Conservation (phyloP, 164 flowering plant species). For the Piper longum region DNA sequence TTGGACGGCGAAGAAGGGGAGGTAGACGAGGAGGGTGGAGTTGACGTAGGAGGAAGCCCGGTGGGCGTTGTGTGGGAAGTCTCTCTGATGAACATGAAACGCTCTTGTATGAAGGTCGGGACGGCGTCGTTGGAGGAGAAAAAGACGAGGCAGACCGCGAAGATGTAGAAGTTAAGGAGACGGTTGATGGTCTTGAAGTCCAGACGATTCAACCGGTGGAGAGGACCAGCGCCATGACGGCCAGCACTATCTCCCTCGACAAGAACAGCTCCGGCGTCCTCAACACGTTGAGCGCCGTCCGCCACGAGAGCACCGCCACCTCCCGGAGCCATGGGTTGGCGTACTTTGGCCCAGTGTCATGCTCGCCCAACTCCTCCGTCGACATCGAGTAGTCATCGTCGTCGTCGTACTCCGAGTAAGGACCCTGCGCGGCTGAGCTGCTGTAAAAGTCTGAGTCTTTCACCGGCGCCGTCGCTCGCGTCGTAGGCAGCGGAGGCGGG, state of each 20-base stretch:
- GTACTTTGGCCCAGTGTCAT: slow-evolving; percentile 33
- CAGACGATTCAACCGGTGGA: slow-evolving; percentile 18
- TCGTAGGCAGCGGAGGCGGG: background rate
- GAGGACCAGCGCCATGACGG: slow-evolving; percentile 57
- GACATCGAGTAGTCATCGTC: slow-evolving; percentile 17
- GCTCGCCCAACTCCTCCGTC: slow-evolving; percentile 30
- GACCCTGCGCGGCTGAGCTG: slow-evolving; percentile 11
- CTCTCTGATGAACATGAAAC: slow-evolving; percentile 72
- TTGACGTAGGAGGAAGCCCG: slow-evolving; percentile 62
- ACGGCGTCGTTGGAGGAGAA: slow-evolving; percentile 77
- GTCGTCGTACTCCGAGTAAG: slow-evolving; percentile 7
- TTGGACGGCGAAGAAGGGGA: slow-evolving; percentile 60
- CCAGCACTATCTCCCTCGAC: slow-evolving; percentile 53
- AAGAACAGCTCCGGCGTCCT: slow-evolving; percentile 77
- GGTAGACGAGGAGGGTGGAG: slow-evolving; percentile 62
- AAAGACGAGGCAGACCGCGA: slow-evolving; percentile 62
- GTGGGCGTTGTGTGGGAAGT: slow-evolving; percentile 67
- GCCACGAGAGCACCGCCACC: slow-evolving; percentile 55
- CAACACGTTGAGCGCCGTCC: slow-evolving; percentile 45
- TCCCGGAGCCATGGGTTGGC: slow-evolving; percentile 85
- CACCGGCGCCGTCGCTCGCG: too few relatives aligned
- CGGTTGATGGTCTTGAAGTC: slow-evolving; percentile 37
- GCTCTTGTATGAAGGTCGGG: slow-evolving; percentile 69
- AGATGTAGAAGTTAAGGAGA: slow-evolving; percentile 67
- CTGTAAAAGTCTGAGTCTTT: slow-evolving; percentile 4